Evolutionary conservation across 257 asterid genomes (phyloP).

Genomic region (Paulownia fortunei): DNA sequence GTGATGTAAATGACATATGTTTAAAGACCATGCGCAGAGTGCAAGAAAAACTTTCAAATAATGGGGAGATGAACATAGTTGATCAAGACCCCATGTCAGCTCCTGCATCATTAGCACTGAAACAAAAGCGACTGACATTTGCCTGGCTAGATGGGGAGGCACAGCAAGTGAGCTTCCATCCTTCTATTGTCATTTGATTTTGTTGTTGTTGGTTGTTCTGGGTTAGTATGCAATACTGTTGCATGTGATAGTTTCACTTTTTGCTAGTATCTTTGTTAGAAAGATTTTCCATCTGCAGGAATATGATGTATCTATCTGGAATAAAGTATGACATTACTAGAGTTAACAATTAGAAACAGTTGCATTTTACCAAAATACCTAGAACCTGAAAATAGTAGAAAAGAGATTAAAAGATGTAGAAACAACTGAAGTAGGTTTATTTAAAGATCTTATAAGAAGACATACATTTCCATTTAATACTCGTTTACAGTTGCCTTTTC

Average conservation of each 20-base stretch:
- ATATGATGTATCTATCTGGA: neutral
- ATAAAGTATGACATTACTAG: neutral
- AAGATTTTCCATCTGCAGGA: neutral
- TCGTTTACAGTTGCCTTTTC: too few species aligned
- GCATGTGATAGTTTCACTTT: neutral
- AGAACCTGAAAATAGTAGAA: too few species aligned
- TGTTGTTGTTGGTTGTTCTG: neutral
- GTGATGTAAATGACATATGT: slow-evolving; percentile 45
- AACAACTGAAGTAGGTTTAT: too few species aligned
- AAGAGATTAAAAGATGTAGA: too few species aligned
- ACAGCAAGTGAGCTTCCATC: slow-evolving; percentile 64
- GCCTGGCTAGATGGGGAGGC: slow-evolving; percentile 99
- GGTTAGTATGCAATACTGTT: slow-evolving; percentile 14
- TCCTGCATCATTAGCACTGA: slow-evolving; percentile 66
- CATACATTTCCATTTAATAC: too few species aligned
- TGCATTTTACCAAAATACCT: too few species aligned
- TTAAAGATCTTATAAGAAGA: too few species aligned
- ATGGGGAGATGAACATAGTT: slow-evolving; percentile 45
- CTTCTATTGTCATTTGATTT: slow-evolving; percentile 26
- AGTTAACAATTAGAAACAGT: too few species aligned
- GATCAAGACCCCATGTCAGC: slow-evolving; percentile 58
- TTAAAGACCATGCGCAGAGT: slow-evolving; percentile 91
- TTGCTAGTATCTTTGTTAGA: neutral
- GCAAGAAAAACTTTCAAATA: slow-evolving; percentile 66
- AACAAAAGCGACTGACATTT: slow-evolving; percentile 77